These are phyloP conservation scores for Graphilbum sp. DNA, from an alignment of 2,329 filamentous ascomycete species.

Conservation along the genomic window DNA sequence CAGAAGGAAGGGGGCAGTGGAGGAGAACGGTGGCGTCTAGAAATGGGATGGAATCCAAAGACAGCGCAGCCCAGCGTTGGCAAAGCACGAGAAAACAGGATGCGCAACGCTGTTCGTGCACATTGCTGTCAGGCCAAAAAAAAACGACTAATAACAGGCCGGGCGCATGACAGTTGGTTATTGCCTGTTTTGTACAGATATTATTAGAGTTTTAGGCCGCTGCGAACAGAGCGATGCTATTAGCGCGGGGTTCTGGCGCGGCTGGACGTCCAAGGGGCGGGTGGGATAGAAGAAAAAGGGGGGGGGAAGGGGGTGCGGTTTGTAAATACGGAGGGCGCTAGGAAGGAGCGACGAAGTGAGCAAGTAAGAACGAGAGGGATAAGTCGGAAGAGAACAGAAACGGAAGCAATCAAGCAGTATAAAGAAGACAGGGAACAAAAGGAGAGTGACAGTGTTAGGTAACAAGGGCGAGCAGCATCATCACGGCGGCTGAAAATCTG, in stretches of 20 bases:
- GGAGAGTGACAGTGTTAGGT: no score
- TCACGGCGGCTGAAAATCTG: no score
- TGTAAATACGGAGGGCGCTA: no score
- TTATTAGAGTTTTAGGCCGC: constrained; percentile 8
- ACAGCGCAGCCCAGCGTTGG: background rate
- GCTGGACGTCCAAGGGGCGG: constrained; percentile 3
- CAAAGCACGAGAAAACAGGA: background rate
- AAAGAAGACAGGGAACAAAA: no score
- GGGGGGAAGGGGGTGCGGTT: no score
- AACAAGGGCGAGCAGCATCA: no score
- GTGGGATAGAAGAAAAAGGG: constrained; percentile 2
- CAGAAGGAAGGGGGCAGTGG: background rate
- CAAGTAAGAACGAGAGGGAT: no score
- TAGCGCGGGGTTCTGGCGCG: constrained; percentile 8
- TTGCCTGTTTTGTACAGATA: constrained; percentile 10
- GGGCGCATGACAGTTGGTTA: constrained; percentile 8
- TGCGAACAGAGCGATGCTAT: constrained; percentile 1
- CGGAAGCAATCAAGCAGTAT: no score
- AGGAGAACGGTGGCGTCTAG: background rate
- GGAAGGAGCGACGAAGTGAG: no score
- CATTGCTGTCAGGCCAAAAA: constrained; percentile 2
- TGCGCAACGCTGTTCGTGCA: background rate
- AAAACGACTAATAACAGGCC: background rate
- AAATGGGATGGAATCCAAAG: background rate
- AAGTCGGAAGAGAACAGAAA: no score